Evolutionary conservation across 2,329 filamentous ascomycete genomes (phyloP), one percentile per base, ranked within the genome.

Genomic region (Colletotrichum cordylinicola): DNA sequence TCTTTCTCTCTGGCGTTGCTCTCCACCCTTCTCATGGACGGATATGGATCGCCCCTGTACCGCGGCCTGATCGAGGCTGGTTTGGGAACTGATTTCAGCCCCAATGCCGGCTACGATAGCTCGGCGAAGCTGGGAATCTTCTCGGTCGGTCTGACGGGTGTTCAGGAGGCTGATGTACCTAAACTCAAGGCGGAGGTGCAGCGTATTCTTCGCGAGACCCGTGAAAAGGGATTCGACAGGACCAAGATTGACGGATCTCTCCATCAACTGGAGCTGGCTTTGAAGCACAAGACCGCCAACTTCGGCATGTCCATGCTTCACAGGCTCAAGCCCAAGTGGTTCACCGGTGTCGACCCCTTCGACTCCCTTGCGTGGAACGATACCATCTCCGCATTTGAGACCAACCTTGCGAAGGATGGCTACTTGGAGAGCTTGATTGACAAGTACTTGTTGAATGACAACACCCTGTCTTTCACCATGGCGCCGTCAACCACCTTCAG

Each of bases 241-340:
- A 92, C 93, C 80, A 99, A 99, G 85, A 95, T 99, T 75, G 95
- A 98, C 78, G 97, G 97, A 4, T 94, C 98, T 78, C 89, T 99
- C 70, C 97, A 99, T 83, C 96, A 98, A 84, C 87, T 98, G 6
- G 97, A 99, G 83, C 90, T 99, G n/a, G 91, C 93, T 0, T 87
- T 98, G 65, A 98, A 98, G 86, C 96, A 99, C 87, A 98, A 98
- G 88, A 98, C 96, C 1, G 95, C 97, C 70, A 96, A 94, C 81
- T 99, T 99, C 82, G 97, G 97, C 16, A 95, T 98, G 89, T 93
- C 93, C 21, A 91, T 98, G 69, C 92, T 99, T 84, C 95, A 98
- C 80, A 92, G 96, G 56, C 89, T 98, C 9, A 95, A 98, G 82
- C 94, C 95, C 3, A 93, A 94, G 75, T 99, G 97, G 97, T 98